A percentile compares a stretch with the other conserved stretches of the same genome.
These are phyloP conservation scores for Hemisphaericaspora xylanilytica DNA, from an alignment of 1,139 yeast genomes.

Conservation along the genomic window DNA sequence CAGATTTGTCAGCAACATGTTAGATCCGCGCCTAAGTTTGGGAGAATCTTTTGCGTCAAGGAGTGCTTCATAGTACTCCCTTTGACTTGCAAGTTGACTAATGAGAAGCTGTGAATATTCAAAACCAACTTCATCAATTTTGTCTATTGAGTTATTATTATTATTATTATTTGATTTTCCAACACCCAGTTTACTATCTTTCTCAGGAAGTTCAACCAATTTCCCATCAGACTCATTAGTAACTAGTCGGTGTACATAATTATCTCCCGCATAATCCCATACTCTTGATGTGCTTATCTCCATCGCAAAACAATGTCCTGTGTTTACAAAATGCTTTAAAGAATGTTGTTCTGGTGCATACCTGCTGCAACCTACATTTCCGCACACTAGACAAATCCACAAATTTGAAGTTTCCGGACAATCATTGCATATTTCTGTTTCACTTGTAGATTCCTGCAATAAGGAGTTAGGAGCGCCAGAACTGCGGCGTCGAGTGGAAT, in stretches of 20 bases:
- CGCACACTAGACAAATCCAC: constrained; percentile 49
- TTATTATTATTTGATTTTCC: constrained; percentile 11
- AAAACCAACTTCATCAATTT: constrained; percentile 57
- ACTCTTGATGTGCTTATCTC: constrained; percentile 81
- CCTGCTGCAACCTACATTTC: constrained; percentile 52
- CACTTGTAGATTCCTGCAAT: constrained; percentile 18
- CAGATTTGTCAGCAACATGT: constrained; percentile 4
- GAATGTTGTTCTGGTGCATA: constrained; percentile 84
- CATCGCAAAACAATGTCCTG: constrained; percentile 92
- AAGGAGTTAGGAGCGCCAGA: constrained; percentile 4
- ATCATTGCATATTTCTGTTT: constrained; percentile 34
- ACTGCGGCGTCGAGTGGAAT: too few relatives aligned
- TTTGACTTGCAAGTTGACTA: constrained; percentile 83
- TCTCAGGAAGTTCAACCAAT: constrained; percentile 64
- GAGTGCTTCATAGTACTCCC: constrained; percentile 75
- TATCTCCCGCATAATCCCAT: constrained; percentile 95
- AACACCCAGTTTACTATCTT: constrained; percentile 14
- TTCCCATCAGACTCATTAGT: constrained; percentile 87
- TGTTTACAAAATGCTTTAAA: constrained; percentile 68
- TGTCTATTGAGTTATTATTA: constrained; percentile 19
- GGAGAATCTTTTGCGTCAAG: constrained; percentile 41
- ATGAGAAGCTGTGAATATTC: constrained; percentile 79
- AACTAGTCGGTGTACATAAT: constrained; percentile 81
- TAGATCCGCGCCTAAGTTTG: constrained; percentile 22
- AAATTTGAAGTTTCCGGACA: constrained; percentile 31